Percentiles rank a stretch among this genome's conserved stretches.
phyloP scores from a whole-genome alignment of 2,329 filamentous ascomycete species.

The Aspergillus sergii region DNA sequence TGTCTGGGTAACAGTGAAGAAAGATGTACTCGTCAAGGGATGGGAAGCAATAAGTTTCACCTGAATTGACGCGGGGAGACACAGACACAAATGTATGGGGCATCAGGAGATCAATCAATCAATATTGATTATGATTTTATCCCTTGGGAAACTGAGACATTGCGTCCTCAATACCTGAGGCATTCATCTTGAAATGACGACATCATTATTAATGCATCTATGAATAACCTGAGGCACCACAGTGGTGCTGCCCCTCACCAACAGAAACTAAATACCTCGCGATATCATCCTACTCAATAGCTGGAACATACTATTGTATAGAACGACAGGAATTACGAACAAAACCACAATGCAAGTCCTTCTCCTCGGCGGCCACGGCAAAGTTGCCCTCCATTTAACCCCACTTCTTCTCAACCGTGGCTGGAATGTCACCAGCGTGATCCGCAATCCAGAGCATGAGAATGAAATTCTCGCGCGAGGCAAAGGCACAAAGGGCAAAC shows the following conservation, averaged over 20 bases:
- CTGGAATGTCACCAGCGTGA: slow-evolving; percentile 77
- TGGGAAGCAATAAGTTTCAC: neutral
- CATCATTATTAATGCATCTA: slow-evolving; percentile 2
- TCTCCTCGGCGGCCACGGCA: slow-evolving; percentile 80
- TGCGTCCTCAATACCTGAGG: neutral
- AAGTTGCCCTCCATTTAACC: slow-evolving; percentile 73
- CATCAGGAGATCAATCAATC: neutral
- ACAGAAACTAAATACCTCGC: neutral
- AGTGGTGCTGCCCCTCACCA: neutral
- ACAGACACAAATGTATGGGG: neutral
- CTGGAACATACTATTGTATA: neutral
- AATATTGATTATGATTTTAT: neutral
- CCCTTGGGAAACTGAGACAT: neutral
- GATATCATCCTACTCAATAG: neutral
- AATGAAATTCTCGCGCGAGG: slow-evolving; percentile 65
- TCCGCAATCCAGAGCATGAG: slow-evolving; percentile 72
- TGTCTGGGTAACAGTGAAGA: neutral
- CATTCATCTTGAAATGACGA: neutral
- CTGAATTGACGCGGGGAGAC: neutral
- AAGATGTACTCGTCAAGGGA: neutral
- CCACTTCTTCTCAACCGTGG: slow-evolving; percentile 72
- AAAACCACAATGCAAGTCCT: slow-evolving; percentile 58
- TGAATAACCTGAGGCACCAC: neutral
- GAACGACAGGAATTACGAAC: neutral
- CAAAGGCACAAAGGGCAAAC: slow-evolving; percentile 59